Percentiles rank a stretch among this genome's conserved stretches.
Evolutionary conservation across 441 rosid genomes (phyloP).

Genomic region (Adansonia rubrostipa): DNA sequence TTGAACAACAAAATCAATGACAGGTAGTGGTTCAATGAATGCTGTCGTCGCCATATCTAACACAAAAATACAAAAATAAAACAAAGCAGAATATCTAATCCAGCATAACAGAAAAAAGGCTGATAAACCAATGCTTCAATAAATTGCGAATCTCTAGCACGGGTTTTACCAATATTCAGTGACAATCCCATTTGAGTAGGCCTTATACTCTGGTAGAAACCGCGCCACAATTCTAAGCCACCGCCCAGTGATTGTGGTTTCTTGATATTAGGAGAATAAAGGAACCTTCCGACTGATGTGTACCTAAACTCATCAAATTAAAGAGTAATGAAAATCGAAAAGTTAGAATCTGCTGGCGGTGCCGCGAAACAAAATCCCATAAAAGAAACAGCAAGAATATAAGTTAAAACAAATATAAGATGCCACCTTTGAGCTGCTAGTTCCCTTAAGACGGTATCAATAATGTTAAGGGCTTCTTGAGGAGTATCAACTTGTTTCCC

Average conservation of each 20-base stretch:
- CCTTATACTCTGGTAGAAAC: constrained; percentile 59
- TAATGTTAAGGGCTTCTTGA: constrained; percentile 46
- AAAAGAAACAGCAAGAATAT: not conserved
- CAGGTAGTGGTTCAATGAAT: constrained; percentile 45
- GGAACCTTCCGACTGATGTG: constrained; percentile 46
- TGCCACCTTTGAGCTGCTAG: constrained; percentile 43
- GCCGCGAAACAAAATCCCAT: not conserved
- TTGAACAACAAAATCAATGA: constrained; percentile 44
- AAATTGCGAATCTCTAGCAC: not conserved
- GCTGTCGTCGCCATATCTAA: constrained; percentile 45
- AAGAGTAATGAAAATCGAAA: not conserved
- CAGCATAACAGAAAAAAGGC: not conserved
- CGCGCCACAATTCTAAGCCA: constrained; percentile 56
- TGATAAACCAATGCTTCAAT: not conserved
- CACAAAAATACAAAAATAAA: not conserved
- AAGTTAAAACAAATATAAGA: not conserved
- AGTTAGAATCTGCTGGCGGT: not conserved
- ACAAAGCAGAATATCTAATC: not conserved
- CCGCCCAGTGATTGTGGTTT: constrained; percentile 44
- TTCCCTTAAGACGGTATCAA: constrained; percentile 52
- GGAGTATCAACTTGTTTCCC: constrained; percentile 54
- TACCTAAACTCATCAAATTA: constrained; percentile 32
- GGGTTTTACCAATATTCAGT: constrained; percentile 47
- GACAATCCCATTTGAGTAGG: constrained; percentile 64
- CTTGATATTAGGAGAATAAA: constrained; percentile 46